Evolutionary conservation across 208 protist species (phyloP).

Genomic region (Endotrypanum monterogeii): DNA sequence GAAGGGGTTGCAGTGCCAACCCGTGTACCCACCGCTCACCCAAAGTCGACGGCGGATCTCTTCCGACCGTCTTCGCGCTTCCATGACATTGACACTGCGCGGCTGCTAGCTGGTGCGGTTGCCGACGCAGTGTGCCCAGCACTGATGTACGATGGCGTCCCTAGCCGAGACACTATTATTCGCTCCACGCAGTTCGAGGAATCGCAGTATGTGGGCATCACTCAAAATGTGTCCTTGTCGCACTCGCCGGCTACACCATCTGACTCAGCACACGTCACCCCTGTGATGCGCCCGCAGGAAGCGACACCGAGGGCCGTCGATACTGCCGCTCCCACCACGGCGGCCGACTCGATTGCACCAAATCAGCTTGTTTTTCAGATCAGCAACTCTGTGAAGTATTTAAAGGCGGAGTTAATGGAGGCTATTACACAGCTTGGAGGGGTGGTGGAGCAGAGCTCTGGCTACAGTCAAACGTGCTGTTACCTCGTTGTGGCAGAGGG

Average conservation of each 20-base stretch:
- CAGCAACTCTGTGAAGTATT: slow-evolving; percentile 51
- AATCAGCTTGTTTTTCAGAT: slow-evolving; percentile 55
- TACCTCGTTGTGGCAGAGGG: slow-evolving; percentile 69
- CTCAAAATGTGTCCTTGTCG: slow-evolving; percentile 4
- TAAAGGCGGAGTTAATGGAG: slow-evolving; percentile 41
- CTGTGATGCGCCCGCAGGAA: not conserved
- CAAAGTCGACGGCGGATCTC: not conserved
- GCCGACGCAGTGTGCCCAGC: not conserved
- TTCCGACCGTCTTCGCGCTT: not conserved
- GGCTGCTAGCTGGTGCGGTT: not conserved
- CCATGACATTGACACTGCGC: not conserved
- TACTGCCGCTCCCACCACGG: not conserved
- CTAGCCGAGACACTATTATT: not conserved
- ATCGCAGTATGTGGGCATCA: slow-evolving; percentile 32
- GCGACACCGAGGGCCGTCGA: not conserved
- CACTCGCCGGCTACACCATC: not conserved
- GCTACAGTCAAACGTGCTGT: slow-evolving; percentile 45
- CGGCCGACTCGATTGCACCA: not conserved
- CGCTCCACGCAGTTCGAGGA: not conserved
- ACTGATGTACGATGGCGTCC: not conserved
- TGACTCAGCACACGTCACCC: not conserved
- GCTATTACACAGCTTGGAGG: slow-evolving; percentile 47
- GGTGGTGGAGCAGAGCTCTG: slow-evolving; percentile 42
- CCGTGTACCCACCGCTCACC: not conserved
- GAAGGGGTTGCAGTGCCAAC: not conserved